These are phyloP conservation scores for Pyrrhoderma noxium DNA, from an alignment of 1,284 basidiomycete genomes.

Conservation along the genomic window DNA sequence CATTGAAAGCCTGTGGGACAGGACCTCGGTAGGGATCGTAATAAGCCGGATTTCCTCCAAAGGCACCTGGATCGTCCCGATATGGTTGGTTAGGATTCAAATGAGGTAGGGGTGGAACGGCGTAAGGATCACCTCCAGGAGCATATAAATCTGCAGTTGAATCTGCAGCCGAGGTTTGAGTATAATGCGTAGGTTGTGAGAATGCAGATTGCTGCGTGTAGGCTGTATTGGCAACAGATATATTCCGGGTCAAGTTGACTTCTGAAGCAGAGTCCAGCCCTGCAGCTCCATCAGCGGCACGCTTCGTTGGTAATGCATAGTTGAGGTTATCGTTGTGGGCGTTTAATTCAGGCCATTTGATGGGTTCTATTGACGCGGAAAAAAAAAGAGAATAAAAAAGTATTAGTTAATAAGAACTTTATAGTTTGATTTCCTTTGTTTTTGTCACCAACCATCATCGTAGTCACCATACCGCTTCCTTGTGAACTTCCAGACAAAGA, in stretches of 20 bases:
- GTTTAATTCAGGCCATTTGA: constrained; percentile 83
- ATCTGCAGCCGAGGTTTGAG: constrained; percentile 30
- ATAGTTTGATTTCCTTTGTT: too few species aligned
- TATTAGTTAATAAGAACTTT: constrained; percentile 4
- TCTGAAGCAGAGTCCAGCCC: constrained; percentile 54
- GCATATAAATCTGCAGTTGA: constrained; percentile 44
- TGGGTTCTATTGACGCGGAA: constrained; percentile 46
- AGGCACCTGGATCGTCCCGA: constrained; percentile 50
- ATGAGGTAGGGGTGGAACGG: constrained; percentile 76
- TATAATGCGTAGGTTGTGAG: constrained; percentile 28
- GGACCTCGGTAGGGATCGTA: constrained; percentile 77
- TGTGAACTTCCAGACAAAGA: constrained; percentile 78
- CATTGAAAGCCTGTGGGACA: constrained; percentile 54
- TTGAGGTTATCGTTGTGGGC: constrained; percentile 41
- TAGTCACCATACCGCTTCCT: constrained; percentile 67
- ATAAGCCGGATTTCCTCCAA: constrained; percentile 34
- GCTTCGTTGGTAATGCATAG: constrained; percentile 57
- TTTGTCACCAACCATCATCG: constrained; percentile 57
- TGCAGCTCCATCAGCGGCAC: constrained; percentile 31
- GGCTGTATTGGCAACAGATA: constrained; percentile 29
- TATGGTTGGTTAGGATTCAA: constrained; percentile 69
- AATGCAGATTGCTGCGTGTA: constrained; percentile 21
- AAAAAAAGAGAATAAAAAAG: neutral
- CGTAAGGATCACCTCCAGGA: constrained; percentile 56
- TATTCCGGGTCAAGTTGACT: constrained; percentile 41